Percentiles rank a stretch among this genome's conserved stretches.
Evolutionary conservation across 495 filamentous ascomycete genomes (phyloP).

Genomic region (Aspergillus mulundensis): DNA sequence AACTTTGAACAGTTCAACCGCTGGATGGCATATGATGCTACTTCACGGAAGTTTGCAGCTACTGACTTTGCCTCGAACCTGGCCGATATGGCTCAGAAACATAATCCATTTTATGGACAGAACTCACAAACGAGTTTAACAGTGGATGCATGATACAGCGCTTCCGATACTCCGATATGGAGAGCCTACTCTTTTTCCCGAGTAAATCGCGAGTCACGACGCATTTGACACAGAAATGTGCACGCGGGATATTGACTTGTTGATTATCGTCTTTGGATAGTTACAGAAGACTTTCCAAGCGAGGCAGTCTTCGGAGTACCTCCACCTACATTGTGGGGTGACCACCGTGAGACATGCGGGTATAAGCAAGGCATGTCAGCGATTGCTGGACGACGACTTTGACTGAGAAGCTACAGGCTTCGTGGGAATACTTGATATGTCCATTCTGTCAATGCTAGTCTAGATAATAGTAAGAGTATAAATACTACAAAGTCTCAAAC

Average conservation of each 20-base stretch:
- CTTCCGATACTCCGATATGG: background rate
- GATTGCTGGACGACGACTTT: background rate
- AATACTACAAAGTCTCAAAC: background rate
- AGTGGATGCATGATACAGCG: constrained; percentile 9
- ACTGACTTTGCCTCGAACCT: constrained; percentile 29
- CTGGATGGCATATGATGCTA: constrained; percentile 36
- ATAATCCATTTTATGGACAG: constrained; percentile 17
- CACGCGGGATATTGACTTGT: background rate
- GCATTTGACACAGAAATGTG: background rate
- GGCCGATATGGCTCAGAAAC: constrained; percentile 20
- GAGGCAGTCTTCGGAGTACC: too few species aligned
- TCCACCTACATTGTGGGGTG: background rate
- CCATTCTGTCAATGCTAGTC: background rate
- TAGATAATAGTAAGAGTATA: background rate
- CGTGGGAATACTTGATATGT: background rate
- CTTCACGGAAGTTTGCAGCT: constrained; percentile 22
- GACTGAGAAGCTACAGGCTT: background rate
- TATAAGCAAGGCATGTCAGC: background rate
- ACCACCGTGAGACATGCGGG: background rate
- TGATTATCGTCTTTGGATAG: background rate
- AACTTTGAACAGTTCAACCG: constrained; percentile 32
- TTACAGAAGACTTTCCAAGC: too few species aligned
- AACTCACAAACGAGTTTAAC: background rate
- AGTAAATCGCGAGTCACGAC: background rate
- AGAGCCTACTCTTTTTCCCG: background rate